phyloP scores from a whole-genome alignment of 208 protist species.

The Leishmania martiniquensis region DNA sequence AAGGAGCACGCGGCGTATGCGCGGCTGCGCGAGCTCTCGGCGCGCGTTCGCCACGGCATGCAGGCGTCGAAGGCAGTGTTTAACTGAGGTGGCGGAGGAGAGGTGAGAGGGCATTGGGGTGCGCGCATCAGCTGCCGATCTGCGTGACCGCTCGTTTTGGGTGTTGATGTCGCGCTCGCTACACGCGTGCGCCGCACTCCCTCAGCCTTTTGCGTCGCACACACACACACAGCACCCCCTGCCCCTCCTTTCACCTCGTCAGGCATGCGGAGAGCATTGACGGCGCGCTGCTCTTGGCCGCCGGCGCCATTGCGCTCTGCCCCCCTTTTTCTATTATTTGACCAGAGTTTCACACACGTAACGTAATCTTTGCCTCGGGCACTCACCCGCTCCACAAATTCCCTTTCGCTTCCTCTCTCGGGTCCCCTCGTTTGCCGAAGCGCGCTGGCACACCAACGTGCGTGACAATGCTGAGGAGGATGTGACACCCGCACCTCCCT shows the following conservation, averaged over 20 bases:
- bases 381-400: neutral
- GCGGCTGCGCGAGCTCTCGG: slow-evolving; percentile 49
- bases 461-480: neutral
- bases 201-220: neutral
- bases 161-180: neutral
- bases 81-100: neutral
- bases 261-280: no score
- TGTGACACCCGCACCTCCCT: neutral
- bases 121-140: neutral
- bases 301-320: neutral
- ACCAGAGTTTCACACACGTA: neutral
- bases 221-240: neutral
- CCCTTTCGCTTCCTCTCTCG: neutral
- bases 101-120: neutral
- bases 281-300: neutral
- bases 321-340: neutral
- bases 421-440: neutral
- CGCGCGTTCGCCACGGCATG: slow-evolving; percentile 37
- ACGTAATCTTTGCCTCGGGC: neutral
- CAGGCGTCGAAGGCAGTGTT: slow-evolving; percentile 57
- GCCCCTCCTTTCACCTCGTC: neutral
- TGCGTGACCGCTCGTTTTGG: neutral
- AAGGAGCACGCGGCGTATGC: slow-evolving; percentile 43
- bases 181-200: neutral
- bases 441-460: neutral